These are phyloP conservation scores for Microcyclosporella mali DNA, from an alignment of 2,329 filamentous ascomycete genomes.

Conservation along the genomic window DNA sequence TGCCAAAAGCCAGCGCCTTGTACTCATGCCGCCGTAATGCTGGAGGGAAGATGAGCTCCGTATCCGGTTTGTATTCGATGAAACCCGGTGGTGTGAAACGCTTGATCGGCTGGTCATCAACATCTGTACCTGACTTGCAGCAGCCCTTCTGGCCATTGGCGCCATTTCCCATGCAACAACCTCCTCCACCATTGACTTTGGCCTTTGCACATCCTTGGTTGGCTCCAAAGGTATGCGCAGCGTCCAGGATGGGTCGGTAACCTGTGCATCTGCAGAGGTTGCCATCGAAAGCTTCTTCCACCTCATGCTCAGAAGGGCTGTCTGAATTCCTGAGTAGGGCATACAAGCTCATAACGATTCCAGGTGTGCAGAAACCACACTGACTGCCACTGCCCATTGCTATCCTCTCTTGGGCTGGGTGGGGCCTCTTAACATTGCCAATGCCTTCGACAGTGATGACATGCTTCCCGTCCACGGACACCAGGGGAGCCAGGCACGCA, in stretches of 20 bases:
- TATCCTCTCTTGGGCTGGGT: conserved; percentile 85
- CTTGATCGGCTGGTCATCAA: conserved; percentile 45
- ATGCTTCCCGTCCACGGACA: conserved; percentile 94
- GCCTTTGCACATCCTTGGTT: conserved; percentile 52
- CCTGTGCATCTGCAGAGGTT: conserved; percentile 95
- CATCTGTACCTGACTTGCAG: conserved; percentile 44
- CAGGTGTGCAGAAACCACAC: conserved; percentile 92
- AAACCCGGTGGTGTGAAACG: conserved; percentile 81
- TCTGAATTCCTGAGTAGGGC: conserved; percentile 81
- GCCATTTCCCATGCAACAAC: conserved; percentile 64
- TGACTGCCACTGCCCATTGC: conserved; percentile 89
- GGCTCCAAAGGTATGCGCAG: conserved; percentile 77
- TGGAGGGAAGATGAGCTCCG: conserved; percentile 91
- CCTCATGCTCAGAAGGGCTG: conserved; percentile 68
- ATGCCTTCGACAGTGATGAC: conserved; percentile 97
- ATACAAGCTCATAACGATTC: conserved; percentile 96
- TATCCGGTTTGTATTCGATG: conserved; percentile 89
- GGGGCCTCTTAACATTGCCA: conserved; percentile 76
- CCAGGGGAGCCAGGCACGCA: conserved; percentile 85
- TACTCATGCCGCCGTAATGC: conserved; percentile 75
- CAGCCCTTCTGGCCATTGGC: conserved; percentile 50
- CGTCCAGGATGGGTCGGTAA: conserved; percentile 88
- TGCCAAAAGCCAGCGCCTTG: conserved; percentile 79
- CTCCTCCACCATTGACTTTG: conserved; percentile 52
- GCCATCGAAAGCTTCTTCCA: conserved; percentile 95